Percentiles rank a stretch among this genome's conserved stretches.
These are phyloP conservation scores for Rhipidocladum racemiflorum DNA, from an alignment of 176 grass and related monocot species.

Conservation along the genomic window DNA sequence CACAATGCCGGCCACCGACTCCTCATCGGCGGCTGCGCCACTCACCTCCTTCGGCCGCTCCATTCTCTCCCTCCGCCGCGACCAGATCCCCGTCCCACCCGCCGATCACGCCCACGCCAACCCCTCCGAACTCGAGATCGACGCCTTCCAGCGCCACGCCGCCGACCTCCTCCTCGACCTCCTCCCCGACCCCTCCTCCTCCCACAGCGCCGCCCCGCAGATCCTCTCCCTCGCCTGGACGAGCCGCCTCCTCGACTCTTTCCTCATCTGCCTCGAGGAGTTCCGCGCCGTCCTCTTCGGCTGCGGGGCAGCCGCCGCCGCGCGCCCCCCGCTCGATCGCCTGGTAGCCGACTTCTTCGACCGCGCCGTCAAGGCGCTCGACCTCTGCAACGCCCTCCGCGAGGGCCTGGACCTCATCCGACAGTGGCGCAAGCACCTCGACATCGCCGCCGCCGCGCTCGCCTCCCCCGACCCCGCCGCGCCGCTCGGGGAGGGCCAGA, in stretches of 20 bases:
- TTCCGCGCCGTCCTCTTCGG: conserved; percentile 66
- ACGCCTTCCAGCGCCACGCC: conserved; percentile 58
- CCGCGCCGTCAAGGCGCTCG: conserved; percentile 83
- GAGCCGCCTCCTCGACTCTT: conserved; percentile 56
- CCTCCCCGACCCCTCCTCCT: conserved; percentile 22
- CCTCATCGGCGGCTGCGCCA: conserved; percentile 37
- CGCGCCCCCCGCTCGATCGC: conserved; percentile 57
- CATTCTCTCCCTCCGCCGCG: conserved; percentile 47
- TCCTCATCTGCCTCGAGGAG: conserved; percentile 75
- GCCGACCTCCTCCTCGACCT: conserved; percentile 44
- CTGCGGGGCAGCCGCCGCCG: not conserved
- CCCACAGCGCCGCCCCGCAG: not conserved
- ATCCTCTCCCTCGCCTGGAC: conserved; percentile 76
- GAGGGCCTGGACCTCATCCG: conserved; percentile 80
- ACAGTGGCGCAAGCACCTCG: conserved; percentile 68
- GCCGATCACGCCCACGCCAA: not conserved
- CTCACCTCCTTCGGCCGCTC: conserved; percentile 49
- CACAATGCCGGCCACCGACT: conserved; percentile 54
- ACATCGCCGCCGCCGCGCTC: conserved; percentile 60
- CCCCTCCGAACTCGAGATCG: conserved; percentile 37
- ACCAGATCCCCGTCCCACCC: conserved; percentile 40
- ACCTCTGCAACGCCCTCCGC: conserved; percentile 90
- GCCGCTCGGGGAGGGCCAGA: conserved; percentile 65
- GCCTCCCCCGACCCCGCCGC: not conserved
- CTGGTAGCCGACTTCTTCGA: conserved; percentile 84